These are phyloP conservation scores for Nyctanthes arbortristis DNA, from an alignment of 257 asterid genomes.

Conservation along the genomic window DNA sequence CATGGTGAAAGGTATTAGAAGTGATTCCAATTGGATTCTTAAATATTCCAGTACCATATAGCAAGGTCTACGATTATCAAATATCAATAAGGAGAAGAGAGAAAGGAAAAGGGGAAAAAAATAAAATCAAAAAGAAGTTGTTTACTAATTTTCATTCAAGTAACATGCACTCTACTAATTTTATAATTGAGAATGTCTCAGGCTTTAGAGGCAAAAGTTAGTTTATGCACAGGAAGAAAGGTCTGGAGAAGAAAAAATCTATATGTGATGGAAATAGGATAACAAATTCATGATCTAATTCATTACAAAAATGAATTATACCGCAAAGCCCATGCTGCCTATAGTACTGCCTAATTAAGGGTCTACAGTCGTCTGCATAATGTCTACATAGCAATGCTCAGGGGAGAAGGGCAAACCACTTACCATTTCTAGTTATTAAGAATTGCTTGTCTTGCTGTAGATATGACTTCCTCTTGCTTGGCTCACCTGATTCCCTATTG, in stretches of 20 bases:
- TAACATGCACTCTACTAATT: background rate
- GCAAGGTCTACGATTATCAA: background rate
- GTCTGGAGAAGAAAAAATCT: slow-evolving; percentile 11
- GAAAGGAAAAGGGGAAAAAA: slow-evolving; percentile 1
- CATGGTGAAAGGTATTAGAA: background rate
- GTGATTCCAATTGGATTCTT: background rate
- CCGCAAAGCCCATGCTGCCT: background rate
- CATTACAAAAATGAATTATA: slow-evolving; percentile 7
- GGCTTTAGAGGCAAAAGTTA: background rate
- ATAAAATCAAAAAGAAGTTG: background rate
- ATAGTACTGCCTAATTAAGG: background rate
- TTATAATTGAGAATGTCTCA: background rate
- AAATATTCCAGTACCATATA: background rate
- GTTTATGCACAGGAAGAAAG: slow-evolving; percentile 17
- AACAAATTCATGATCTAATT: slow-evolving; percentile 16
- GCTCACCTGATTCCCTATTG: slow-evolving; percentile 94
- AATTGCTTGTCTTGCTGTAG: slow-evolving; percentile 90
- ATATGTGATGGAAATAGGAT: background rate
- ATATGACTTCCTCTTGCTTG: slow-evolving; percentile 93
- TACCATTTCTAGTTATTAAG: slow-evolving; percentile 92
- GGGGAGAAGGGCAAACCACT: slow-evolving; percentile 24
- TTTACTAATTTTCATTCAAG: background rate
- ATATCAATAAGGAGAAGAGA: background rate
- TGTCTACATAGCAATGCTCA: background rate
- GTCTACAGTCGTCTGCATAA: background rate